Conservation (phyloP, 371 early-diverging fungal genomes). For the Choanephora cucurbitarum region DNA sequence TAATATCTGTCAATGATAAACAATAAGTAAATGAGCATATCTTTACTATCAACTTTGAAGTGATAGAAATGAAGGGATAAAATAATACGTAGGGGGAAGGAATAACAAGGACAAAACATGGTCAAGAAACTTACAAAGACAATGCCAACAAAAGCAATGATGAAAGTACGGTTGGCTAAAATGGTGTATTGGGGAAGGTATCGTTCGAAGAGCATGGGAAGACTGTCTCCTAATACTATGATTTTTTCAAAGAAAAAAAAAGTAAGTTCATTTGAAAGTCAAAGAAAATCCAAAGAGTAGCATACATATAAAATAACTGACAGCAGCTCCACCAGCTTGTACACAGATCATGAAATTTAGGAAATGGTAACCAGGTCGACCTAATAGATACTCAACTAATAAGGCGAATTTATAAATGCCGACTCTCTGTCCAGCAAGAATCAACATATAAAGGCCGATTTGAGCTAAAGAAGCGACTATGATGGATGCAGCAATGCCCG, state of each 20-base stretch:
- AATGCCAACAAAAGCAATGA: constrained; percentile 42
- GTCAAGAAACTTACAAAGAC: constrained; percentile 33
- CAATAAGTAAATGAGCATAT: too few species aligned
- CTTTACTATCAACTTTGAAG: too few species aligned
- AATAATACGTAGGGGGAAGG: background rate
- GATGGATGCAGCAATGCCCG: constrained; percentile 51
- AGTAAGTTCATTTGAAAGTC: too few species aligned
- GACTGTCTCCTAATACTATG: constrained; percentile 59
- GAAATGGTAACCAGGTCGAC: constrained; percentile 52
- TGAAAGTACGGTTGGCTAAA: constrained; percentile 41
- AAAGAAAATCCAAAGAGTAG: too few species aligned
- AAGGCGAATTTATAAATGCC: constrained; percentile 55
- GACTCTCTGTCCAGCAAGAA: constrained; percentile 52
- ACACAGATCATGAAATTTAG: constrained; percentile 55
- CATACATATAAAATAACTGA: constrained; percentile 56
- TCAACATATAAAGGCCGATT: constrained; percentile 54
- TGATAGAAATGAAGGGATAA: background rate
- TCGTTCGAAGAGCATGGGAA: constrained; percentile 49
- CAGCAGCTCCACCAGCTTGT: constrained; percentile 50
- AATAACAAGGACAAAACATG: background rate
- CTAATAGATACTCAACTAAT: constrained; percentile 57
- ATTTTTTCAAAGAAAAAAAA: background rate
- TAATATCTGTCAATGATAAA: constrained; percentile 36
- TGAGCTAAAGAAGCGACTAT: constrained; percentile 53
- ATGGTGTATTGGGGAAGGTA: constrained; percentile 40